Evolutionary conservation across 2,329 filamentous ascomycete genomes (phyloP).

Genomic region (Stemphylium beticola): DNA sequence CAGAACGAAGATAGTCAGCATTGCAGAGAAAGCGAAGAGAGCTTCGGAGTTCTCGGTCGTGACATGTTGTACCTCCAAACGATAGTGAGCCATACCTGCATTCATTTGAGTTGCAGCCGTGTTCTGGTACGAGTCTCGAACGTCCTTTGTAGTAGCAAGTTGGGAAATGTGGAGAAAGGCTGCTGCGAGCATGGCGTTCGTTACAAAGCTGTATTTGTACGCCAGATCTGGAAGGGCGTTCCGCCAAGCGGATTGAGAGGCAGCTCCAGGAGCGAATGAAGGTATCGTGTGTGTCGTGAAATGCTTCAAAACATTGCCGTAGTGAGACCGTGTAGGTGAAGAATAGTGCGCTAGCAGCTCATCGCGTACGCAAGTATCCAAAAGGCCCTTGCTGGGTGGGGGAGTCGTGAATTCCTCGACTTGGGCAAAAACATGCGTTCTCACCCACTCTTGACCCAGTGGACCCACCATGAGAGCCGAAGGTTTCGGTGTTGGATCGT

Average conservation of each 20-base stretch:
- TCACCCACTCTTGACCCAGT: neutral
- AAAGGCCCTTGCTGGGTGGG: neutral
- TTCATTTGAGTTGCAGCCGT: conserved; percentile 32
- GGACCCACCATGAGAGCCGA: neutral
- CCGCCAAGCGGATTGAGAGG: conserved; percentile 26
- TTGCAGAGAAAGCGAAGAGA: conserved; percentile 37
- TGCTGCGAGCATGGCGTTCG: conserved; percentile 53
- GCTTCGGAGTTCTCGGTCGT: conserved; percentile 50
- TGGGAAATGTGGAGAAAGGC: conserved; percentile 53
- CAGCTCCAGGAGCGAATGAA: neutral
- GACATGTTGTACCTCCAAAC: conserved; percentile 34
- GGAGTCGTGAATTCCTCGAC: neutral
- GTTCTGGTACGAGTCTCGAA: conserved; percentile 18
- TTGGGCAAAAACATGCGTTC: conserved; percentile 10
- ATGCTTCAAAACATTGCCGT: neutral
- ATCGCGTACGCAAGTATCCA: neutral
- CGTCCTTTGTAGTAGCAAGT: conserved; percentile 16
- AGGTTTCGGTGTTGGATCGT: conserved; percentile 12
- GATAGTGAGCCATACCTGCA: conserved; percentile 31
- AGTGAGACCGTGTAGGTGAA: neutral
- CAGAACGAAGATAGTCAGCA: conserved; percentile 23
- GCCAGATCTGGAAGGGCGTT: conserved; percentile 40
- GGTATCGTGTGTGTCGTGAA: neutral
- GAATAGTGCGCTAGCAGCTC: neutral
- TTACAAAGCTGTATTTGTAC: conserved; percentile 48